Evolutionary conservation across 371 early-diverging fungal species (phyloP), one percentile per base, ranked within the genome.

Genomic region (Haplosporangium sp.): DNA sequence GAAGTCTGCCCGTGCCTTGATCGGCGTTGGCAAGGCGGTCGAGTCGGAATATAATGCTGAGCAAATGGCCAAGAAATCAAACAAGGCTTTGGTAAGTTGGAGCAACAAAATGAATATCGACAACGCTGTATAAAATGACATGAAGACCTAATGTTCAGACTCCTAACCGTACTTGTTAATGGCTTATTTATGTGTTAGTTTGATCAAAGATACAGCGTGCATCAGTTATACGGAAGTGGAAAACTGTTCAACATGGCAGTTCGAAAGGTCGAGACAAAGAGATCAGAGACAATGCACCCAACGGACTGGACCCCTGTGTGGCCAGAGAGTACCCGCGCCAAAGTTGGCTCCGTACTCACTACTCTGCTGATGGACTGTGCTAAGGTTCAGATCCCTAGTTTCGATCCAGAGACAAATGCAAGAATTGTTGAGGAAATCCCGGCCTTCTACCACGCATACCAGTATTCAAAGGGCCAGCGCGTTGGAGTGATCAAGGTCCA

Each of bases 21-120:
- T 85, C 37, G 81, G 82, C 50, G 89, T 98, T 18, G 97, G 95
- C 43, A 89, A 85, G 54, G 88, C 93, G 0, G 84, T 97, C 14
- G 96, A 97, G 69, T 85, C 85, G 69, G 98, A 98, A 76, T 91
- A 95, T 74, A 90, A 93, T 74, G 87, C 94, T 10, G 88, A 91
- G 60, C 89, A 92, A 59, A 84, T 96, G 76, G 88, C 91, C 43
- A 86, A 87, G 64, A 87, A 86, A 59, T 81, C 83, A 43, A 92
- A 92, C 70, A 74, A 86, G 48, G 87, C 87, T 14, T 62, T 88
- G 66, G 80, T 84, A 71, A 42, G 63, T 51, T 0, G 23, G 23
- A 66, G 72, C 46, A 38, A 55, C 38, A 29, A 29, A 29, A 29
- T 2, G 29, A 29, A 50, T 67, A 14, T 21, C n/a, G 37, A 21